Conservation (phyloP, 148 eudicot species). For the Gaultheria prostrata region DNA sequence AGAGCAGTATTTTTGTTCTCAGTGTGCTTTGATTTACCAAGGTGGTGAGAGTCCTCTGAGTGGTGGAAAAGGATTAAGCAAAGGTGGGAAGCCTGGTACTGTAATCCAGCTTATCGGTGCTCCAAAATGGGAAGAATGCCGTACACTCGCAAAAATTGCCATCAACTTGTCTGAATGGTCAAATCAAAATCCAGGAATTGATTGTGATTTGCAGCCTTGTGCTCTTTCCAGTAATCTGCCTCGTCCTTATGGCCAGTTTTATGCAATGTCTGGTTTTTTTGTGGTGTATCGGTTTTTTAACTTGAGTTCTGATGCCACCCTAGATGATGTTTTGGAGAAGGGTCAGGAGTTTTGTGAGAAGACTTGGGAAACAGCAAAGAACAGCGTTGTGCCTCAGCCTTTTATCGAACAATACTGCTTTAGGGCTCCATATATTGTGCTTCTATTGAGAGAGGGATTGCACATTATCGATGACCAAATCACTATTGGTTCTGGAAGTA, state of each 20-base stretch:
- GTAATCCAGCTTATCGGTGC: constrained; percentile 68
- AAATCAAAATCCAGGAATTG: constrained; percentile 58
- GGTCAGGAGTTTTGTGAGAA: constrained; percentile 78
- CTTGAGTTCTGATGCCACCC: constrained; percentile 73
- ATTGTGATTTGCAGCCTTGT: constrained; percentile 87
- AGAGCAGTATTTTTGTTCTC: constrained; percentile 65
- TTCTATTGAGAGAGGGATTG: constrained; percentile 80
- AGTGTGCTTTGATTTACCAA: constrained; percentile 55
- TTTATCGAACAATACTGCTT: constrained; percentile 97
- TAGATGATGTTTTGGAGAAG: constrained; percentile 86
- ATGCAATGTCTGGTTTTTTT: constrained; percentile 92
- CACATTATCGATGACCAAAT: constrained; percentile 76
- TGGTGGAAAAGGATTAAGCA: constrained; percentile 32
- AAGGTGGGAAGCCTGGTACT: constrained; percentile 58
- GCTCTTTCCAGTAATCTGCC: constrained; percentile 78
- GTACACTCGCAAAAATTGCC: constrained; percentile 62
- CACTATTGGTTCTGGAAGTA: constrained; percentile 86
- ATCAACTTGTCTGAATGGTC: constrained; percentile 98
- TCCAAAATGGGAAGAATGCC: constrained; percentile 92
- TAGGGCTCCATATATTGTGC: constrained; percentile 87
- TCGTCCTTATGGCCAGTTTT: constrained; percentile 88
- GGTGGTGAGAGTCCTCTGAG: constrained; percentile 45
- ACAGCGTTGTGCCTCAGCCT: constrained; percentile 90
- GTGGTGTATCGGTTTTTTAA: constrained; percentile 94
- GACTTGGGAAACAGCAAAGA: constrained; percentile 75